Conservation (phyloP, 768 basidiomycete species). For the Macrolepiota albuminosa region DNA sequence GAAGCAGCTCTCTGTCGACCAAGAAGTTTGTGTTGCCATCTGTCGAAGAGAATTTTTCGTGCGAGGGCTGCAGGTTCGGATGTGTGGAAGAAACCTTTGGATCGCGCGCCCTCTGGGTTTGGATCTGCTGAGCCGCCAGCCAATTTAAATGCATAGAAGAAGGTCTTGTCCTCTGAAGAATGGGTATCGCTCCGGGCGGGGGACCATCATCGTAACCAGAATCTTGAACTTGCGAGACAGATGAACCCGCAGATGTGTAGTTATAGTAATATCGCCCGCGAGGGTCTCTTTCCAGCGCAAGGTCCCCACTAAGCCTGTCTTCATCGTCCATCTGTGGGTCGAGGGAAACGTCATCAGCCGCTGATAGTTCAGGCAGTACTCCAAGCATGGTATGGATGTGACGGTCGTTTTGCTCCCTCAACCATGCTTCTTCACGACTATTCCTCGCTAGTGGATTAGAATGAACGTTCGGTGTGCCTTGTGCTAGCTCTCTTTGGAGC, state of each 20-base stretch:
- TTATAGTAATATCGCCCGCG: constrained; percentile 76
- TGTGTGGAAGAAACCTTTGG: constrained; percentile 19
- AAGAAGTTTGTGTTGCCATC: constrained; percentile 4
- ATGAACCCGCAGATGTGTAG: constrained; percentile 49
- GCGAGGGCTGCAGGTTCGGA: constrained; percentile 23
- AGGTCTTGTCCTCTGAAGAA: constrained; percentile 40
- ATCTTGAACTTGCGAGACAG: constrained; percentile 47
- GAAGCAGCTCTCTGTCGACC: constrained; percentile 45
- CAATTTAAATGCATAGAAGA: constrained; percentile 65
- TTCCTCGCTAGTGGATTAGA: constrained; percentile 43
- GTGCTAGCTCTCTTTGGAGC: constrained; percentile 34
- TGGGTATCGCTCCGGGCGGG: constrained; percentile 18
- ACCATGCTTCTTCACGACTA: constrained; percentile 75
- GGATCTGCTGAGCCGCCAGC: constrained; percentile 54
- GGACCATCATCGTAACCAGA: constrained; percentile 49
- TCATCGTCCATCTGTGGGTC: constrained; percentile 31
- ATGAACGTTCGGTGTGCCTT: constrained; percentile 36
- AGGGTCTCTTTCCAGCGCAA: constrained; percentile 62
- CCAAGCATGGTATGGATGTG: constrained; percentile 59
- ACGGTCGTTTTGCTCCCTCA: constrained; percentile 76
- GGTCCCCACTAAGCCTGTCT: constrained; percentile 50
- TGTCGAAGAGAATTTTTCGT: constrained; percentile 8
- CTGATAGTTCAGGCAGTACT: constrained; percentile 51
- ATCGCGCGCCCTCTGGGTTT: constrained; percentile 20
- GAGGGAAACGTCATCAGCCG: constrained; percentile 45